Percentiles rank a stretch among this genome's conserved stretches.
Evolutionary conservation across 2,329 filamentous ascomycete genomes (phyloP).

Genomic region (Atkinsonella texensis): DNA sequence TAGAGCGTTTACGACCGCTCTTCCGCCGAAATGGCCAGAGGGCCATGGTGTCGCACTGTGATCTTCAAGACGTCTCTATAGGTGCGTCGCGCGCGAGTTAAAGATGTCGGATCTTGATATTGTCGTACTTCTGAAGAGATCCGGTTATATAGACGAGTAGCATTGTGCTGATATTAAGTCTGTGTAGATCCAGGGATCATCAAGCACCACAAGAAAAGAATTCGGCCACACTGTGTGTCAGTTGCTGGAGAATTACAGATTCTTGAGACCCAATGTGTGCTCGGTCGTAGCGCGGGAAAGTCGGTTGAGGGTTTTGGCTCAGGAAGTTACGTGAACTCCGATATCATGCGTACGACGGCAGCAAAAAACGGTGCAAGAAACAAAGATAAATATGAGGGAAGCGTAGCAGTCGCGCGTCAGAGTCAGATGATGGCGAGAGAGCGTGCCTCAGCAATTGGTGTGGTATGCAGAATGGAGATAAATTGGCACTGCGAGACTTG

Average conservation of each 20-base stretch:
- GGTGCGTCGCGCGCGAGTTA: slow-evolving; percentile 2
- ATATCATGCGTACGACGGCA: neutral
- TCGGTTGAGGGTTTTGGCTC: neutral
- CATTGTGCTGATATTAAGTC: slow-evolving; percentile 5
- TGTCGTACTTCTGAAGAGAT: neutral
- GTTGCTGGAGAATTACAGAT: neutral
- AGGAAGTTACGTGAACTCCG: neutral
- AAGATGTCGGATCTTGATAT: neutral
- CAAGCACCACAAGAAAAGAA: neutral
- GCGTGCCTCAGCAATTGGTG: neutral
- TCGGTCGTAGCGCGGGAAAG: neutral
- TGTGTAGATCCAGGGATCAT: neutral
- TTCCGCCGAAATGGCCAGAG: slow-evolving; percentile 75
- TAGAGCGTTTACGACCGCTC: slow-evolving; percentile 51
- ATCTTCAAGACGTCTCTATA: neutral
- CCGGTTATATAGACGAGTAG: slow-evolving; percentile 3
- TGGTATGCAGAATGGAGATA: neutral
- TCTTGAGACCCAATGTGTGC: neutral
- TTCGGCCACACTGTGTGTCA: neutral
- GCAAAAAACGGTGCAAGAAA: neutral
- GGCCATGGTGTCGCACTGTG: slow-evolving; percentile 43
- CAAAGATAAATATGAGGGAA: neutral
- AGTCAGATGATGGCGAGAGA: neutral
- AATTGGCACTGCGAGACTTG: neutral
- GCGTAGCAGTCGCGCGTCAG: neutral